A percentile compares a stretch with the other conserved stretches of the same genome.
These are phyloP conservation scores for Melampsora americana DNA, from an alignment of 1,284 basidiomycete genomes.

Conservation along the genomic window DNA sequence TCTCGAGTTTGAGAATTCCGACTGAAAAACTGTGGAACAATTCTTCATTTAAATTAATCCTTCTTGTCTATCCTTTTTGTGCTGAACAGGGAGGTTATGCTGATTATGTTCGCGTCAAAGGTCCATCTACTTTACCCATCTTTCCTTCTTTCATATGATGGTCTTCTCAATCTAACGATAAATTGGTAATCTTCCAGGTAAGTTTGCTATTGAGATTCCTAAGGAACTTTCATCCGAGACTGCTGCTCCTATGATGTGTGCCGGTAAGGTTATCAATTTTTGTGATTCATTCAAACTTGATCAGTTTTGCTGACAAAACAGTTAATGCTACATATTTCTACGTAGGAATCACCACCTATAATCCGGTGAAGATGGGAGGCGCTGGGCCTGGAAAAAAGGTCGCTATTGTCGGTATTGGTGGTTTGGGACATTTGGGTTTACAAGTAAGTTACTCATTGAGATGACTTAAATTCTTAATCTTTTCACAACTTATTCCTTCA, in stretches of 20 bases:
- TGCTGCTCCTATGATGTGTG: conserved; percentile 44
- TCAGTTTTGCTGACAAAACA: neutral
- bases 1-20: no score
- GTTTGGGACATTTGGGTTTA: conserved; percentile 33
- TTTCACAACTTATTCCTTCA: neutral
- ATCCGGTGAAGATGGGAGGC: conserved; percentile 30
- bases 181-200: conserved; percentile 5
- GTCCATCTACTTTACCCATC: neutral
- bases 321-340: neutral
- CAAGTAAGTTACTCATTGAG: conserved; percentile 1
- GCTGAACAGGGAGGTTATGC: conserved; percentile 28
- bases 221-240: conserved; percentile 36
- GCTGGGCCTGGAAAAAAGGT: conserved; percentile 40
- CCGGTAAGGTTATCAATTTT: no score
- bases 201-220: conserved; percentile 41
- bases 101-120: conserved; percentile 41
- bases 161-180: neutral
- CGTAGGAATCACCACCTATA: conserved; percentile 35
- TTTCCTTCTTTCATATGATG: neutral
- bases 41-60: neutral
- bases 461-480: neutral
- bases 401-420: conserved; percentile 37
- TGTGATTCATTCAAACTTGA: no score
- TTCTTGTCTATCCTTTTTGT: neutral
- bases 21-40: no score